These are phyloP conservation scores for Ogataea populi-albae DNA, from an alignment of 805 yeast species.

Conservation along the genomic window DNA sequence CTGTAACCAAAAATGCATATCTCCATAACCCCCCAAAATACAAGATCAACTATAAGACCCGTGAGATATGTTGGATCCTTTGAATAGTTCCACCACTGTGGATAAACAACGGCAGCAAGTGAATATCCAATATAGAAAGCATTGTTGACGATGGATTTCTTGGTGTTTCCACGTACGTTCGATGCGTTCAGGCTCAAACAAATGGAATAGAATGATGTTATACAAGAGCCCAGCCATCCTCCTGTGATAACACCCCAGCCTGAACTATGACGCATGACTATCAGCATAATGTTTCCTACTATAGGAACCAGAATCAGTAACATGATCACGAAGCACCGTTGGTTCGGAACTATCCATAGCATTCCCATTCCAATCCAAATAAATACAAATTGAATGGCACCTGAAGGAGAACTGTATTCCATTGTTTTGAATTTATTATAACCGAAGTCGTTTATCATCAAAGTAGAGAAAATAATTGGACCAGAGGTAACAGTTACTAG, in stretches of 20 bases:
- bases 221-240: constrained; percentile 22
- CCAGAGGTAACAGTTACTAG: constrained; percentile 44
- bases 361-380: constrained; percentile 26
- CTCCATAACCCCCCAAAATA: constrained; percentile 34
- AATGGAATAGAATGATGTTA: constrained; percentile 18
- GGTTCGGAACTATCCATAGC: constrained; percentile 20
- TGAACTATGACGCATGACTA: constrained; percentile 11
- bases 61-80: constrained; percentile 58
- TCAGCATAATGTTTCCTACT: constrained; percentile 22
- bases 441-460: constrained; percentile 33
- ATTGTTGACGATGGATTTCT: constrained; percentile 58
- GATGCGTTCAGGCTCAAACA: constrained; percentile 24
- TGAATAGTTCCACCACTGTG: constrained; percentile 57
- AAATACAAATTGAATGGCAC: constrained; percentile 28
- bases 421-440: constrained; percentile 26
- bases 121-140: constrained; percentile 59
- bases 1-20: constrained; percentile 24
- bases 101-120: constrained; percentile 63
- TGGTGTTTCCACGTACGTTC: constrained; percentile 66
- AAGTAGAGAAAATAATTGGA: constrained; percentile 34
- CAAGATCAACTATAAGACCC: constrained; percentile 52
- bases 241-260: constrained; percentile 24
- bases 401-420: constrained; percentile 30
- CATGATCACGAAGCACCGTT: constrained; percentile 20
- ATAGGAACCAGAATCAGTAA: constrained; percentile 22